Percentiles rank a stretch among this genome's conserved stretches.
Conservation (phyloP, 441 rosid genomes). For the Rhodomyrtus psidioides region DNA sequence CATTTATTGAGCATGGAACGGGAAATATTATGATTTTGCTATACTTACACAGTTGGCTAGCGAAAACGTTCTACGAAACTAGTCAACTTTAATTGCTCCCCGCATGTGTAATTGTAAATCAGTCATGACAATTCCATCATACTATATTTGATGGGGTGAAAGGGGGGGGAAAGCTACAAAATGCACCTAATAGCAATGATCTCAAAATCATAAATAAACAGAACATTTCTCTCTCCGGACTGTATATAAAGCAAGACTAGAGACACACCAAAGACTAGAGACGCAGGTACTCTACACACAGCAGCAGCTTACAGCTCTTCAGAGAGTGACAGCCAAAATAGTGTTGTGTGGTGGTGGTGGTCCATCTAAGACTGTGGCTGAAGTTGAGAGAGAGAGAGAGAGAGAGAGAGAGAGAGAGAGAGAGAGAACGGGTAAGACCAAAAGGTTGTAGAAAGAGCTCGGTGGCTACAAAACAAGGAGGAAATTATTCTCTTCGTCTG, state of each 20-base stretch:
- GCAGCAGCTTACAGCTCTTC: background rate
- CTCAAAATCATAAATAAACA: background rate
- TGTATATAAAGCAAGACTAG: background rate
- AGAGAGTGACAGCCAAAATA: background rate
- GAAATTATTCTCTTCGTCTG: background rate
- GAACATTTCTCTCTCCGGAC: background rate
- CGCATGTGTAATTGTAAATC: background rate
- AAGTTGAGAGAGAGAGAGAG: too few species aligned
- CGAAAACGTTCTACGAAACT: background rate
- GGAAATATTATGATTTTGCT: background rate
- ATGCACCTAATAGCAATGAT: background rate
- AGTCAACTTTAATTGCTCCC: background rate
- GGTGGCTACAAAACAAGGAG: background rate
- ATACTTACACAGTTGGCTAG: rapidly evolving
- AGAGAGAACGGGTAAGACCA: background rate
- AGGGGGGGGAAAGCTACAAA: background rate
- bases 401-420: background rate
- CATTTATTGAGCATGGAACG: background rate
- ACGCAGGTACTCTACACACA: background rate
- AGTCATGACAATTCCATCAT: background rate
- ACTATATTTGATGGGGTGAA: background rate
- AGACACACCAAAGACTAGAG: background rate
- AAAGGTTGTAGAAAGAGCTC: background rate
- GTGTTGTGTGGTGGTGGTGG: conserved; percentile 1
- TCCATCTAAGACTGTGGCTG: conserved; percentile 25